Conservation (phyloP, 805 yeast species). For the Metschnikowia chrysomelidarum region DNA sequence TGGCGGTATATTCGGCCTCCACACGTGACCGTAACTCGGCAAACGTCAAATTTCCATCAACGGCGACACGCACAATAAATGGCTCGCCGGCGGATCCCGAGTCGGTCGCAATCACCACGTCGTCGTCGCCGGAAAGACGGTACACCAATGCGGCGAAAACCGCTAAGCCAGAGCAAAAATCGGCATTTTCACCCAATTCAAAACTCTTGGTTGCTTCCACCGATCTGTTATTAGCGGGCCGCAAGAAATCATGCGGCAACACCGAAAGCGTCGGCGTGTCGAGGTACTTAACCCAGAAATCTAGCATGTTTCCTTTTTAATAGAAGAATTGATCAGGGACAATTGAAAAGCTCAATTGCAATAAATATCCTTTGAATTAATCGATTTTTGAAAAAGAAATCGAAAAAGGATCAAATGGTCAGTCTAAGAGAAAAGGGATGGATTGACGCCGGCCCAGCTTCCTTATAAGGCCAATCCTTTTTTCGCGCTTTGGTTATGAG, state of each 20-base stretch:
- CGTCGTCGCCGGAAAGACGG: conserved; percentile 92
- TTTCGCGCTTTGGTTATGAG: conserved; percentile 4
- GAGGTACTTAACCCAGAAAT: conserved; percentile 61
- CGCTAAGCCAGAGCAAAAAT: conserved; percentile 57
- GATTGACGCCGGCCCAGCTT: too few species aligned
- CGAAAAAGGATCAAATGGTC: too few species aligned
- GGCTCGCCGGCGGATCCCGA: conserved; percentile 36
- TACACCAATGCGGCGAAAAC: conserved; percentile 68
- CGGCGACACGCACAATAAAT: conserved; percentile 60
- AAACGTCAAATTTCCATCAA: conserved; percentile 57
- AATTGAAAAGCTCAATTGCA: too few species aligned
- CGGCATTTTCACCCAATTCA: conserved; percentile 15
- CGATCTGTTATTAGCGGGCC: conserved; percentile 66
- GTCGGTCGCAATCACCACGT: conserved; percentile 80
- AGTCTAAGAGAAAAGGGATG: too few species aligned
- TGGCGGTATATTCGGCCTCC: conserved; percentile 37
- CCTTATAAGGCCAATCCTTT: background rate
- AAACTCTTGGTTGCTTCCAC: conserved; percentile 57
- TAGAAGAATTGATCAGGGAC: background rate
- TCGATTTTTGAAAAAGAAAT: background rate
- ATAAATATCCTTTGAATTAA: background rate
- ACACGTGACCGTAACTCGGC: conserved; percentile 49
- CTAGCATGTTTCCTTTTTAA: conserved; percentile 11
- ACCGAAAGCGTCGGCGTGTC: conserved; percentile 83
- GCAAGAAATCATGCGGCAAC: conserved; percentile 82